A percentile compares a stretch with the other conserved stretches of the same genome.
Conservation (phyloP, 2,329 filamentous ascomycete genomes). For the Aspergillus sp. region DNA sequence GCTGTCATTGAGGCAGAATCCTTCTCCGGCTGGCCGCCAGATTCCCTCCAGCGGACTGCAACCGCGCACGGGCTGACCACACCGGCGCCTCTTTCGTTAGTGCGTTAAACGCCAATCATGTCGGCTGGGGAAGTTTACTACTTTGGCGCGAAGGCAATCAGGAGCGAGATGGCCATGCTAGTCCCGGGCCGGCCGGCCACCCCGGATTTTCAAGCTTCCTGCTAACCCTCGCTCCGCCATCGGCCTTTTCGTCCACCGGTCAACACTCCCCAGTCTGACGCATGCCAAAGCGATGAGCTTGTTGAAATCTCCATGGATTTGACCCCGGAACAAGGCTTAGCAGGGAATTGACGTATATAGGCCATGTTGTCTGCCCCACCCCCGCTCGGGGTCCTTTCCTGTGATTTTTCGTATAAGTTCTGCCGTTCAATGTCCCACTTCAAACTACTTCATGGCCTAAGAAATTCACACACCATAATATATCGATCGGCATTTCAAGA, state of each 20-base stretch:
- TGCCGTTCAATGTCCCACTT: neutral
- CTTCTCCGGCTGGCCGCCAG: slow-evolving; percentile 1
- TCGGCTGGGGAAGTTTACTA: neutral
- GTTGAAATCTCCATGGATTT: neutral
- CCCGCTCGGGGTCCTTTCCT: neutral
- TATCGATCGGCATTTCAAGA: neutral
- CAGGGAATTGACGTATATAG: neutral
- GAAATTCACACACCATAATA: neutral
- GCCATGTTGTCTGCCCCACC: neutral
- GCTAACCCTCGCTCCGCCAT: neutral
- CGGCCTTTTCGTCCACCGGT: slow-evolving; percentile 1
- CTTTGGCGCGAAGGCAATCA: neutral
- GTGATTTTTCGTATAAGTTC: neutral
- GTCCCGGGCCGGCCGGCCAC: slow-evolving; percentile 10
- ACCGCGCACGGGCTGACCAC: neutral
- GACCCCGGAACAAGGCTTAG: neutral
- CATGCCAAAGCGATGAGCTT: neutral
- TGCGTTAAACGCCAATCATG: slow-evolving; percentile 4
- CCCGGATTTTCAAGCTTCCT: slow-evolving; percentile 15
- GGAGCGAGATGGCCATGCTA: slow-evolving; percentile 2
- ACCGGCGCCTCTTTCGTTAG: neutral
- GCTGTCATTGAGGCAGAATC: slow-evolving; percentile 12
- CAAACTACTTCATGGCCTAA: neutral
- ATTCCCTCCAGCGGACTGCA: neutral
- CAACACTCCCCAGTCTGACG: neutral